phyloP scores from a whole-genome alignment of 306 rosid species.

The Ochetophila trinervis region DNA sequence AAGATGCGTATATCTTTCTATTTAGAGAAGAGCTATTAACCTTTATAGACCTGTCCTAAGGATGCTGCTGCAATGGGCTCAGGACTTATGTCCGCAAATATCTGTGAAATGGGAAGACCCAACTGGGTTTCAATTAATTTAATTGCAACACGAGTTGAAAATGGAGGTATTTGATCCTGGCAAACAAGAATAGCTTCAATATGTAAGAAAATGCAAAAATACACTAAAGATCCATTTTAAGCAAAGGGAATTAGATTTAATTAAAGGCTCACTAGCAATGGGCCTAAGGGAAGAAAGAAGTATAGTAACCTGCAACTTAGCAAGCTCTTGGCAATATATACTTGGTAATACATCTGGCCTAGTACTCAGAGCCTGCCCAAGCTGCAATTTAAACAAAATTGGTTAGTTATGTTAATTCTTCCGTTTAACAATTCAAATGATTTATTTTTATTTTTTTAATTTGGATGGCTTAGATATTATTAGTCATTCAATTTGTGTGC shows the following conservation, averaged over 20 bases:
- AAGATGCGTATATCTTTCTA: conserved; percentile 1
- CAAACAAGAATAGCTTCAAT: neutral
- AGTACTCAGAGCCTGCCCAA: conserved; percentile 97
- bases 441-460: neutral
- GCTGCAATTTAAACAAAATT: conserved; percentile 56
- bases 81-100: conserved; percentile 74
- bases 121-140: conserved; percentile 75
- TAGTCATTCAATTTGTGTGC: neutral
- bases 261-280: conserved; percentile 9
- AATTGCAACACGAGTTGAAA: conserved; percentile 69
- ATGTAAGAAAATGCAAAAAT: conserved; percentile 4
- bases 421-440: neutral
- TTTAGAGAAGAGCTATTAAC: conserved; percentile 32
- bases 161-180: conserved; percentile 97
- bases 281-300: conserved; percentile 26
- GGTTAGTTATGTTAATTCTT: conserved; percentile 9
- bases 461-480: neutral
- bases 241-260: neutral
- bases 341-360: conserved; percentile 85
- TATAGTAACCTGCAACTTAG: conserved; percentile 69
- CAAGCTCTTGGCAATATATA: conserved; percentile 86
- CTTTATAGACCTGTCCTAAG: conserved; percentile 94
- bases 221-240: neutral
- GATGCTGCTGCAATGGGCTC: conserved; percentile 94
- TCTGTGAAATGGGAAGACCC: conserved; percentile 58